phyloP scores from a whole-genome alignment of 768 basidiomycete genomes.

The Collybiopsis confluens region DNA sequence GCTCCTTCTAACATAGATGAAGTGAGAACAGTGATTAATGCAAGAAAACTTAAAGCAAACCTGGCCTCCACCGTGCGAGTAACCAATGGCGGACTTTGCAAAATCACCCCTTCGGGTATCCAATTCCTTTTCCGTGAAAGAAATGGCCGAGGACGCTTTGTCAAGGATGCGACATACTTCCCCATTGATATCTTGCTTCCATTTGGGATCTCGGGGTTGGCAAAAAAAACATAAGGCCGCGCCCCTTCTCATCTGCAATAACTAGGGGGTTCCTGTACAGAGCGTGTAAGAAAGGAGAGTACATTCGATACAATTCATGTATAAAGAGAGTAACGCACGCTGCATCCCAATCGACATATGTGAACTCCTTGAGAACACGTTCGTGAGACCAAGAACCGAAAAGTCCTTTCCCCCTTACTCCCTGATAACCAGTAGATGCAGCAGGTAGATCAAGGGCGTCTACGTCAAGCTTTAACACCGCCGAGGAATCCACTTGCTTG shows the following conservation, averaged over 20 bases:
- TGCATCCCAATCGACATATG: not conserved
- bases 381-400: not conserved
- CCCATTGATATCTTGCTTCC: not conserved
- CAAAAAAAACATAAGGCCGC: not conserved
- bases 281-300: not conserved
- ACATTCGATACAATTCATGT: too few relatives aligned
- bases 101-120: not conserved
- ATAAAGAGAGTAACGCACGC: not conserved
- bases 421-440: not conserved
- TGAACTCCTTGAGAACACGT: not conserved
- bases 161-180: not conserved
- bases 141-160: not conserved
- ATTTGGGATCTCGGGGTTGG: not conserved
- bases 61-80: constrained; percentile 6
- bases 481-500: not conserved
- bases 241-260: not conserved
- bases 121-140: not conserved
- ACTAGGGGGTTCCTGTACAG: not conserved
- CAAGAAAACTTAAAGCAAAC: not conserved
- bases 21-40: not conserved
- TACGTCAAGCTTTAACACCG: not conserved
- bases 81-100: not conserved
- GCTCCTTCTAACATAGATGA: not conserved
- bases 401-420: not conserved
- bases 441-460: not conserved